Evolutionary conservation across 2,329 filamentous ascomycete genomes (phyloP).

Genomic region (Mollisiaceae sp.): DNA sequence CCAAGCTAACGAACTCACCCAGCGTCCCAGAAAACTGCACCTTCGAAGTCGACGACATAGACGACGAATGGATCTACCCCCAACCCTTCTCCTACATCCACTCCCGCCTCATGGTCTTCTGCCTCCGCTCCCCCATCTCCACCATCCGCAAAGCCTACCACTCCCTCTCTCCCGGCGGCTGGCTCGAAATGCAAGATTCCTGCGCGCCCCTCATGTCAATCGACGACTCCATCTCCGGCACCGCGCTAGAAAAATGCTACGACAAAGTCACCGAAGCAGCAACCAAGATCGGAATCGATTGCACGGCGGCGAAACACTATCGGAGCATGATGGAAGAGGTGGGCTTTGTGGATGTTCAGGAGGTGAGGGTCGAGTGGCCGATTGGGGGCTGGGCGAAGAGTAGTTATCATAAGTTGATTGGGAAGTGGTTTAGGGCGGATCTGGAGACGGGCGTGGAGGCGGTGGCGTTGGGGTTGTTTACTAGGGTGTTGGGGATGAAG

Average conservation of each 20-base stretch:
- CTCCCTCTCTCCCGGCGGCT: slow-evolving; percentile 35
- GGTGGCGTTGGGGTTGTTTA: slow-evolving; percentile 18
- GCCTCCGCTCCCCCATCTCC: slow-evolving; percentile 58
- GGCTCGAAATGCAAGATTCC: slow-evolving; percentile 43
- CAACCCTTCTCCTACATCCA: slow-evolving; percentile 62
- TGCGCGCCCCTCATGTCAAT: slow-evolving; percentile 19
- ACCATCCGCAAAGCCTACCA: slow-evolving; percentile 28
- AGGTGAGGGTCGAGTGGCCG: slow-evolving; percentile 48
- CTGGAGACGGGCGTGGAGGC: slow-evolving; percentile 19
- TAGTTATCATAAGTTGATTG: slow-evolving; percentile 43
- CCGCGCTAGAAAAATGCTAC: slow-evolving; percentile 30
- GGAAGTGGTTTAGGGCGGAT: slow-evolving; percentile 36
- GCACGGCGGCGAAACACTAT: slow-evolving; percentile 16
- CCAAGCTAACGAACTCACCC: not conserved
- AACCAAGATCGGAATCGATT: slow-evolving; percentile 25
- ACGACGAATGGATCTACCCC: slow-evolving; percentile 48
- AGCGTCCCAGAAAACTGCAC: slow-evolving; percentile 72
- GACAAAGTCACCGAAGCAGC: slow-evolving; percentile 14
- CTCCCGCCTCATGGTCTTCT: slow-evolving; percentile 57
- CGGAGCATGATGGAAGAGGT: slow-evolving; percentile 38
- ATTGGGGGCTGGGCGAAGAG: slow-evolving; percentile 49
- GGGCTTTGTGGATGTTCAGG: slow-evolving; percentile 43
- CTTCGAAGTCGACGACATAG: slow-evolving; percentile 61
- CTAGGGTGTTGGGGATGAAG: slow-evolving; percentile 22
- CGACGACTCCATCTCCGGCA: slow-evolving; percentile 20